phyloP scores from a whole-genome alignment of 805 yeast species.

The Zygosaccharomyces bisporus region DNA sequence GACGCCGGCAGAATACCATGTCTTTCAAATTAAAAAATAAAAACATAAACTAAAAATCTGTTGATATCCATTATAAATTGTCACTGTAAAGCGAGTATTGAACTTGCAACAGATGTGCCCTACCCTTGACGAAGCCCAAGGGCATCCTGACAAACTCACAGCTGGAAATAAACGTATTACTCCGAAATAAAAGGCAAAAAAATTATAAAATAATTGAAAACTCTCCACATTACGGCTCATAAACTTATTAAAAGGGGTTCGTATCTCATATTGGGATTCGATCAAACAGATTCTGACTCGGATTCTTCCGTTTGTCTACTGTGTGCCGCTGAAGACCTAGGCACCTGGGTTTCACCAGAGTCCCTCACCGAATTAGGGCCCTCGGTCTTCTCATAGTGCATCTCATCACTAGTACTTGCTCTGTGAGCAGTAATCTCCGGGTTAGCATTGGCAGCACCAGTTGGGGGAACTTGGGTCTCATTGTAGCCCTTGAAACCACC shows the following conservation, averaged over 20 bases:
- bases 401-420: conserved; percentile 14
- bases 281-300: conserved; percentile 2
- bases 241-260: neutral
- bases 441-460: conserved; percentile 4
- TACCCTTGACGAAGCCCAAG: too few species aligned
- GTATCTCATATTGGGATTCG: neutral
- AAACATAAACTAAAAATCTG: too few species aligned
- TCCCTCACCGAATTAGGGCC: conserved; percentile 28
- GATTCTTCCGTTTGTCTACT: conserved; percentile 2
- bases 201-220: neutral
- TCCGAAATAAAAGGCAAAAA: neutral
- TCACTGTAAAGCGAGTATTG: too few species aligned
- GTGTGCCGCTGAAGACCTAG: conserved; percentile 8
- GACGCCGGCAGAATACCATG: too few species aligned
- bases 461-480: neutral
- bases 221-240: neutral
- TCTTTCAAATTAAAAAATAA: too few species aligned
- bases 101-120: too few species aligned
- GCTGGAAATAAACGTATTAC: neutral
- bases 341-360: conserved; percentile 38
- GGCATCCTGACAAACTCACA: neutral
- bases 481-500: conserved; percentile 10
- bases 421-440: conserved; percentile 3
- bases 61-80: too few species aligned
- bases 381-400: conserved; percentile 17